Percentiles rank a stretch among this genome's conserved stretches.
phyloP scores from a whole-genome alignment of 257 asterid species.

The Marsdenia floribunda region DNA sequence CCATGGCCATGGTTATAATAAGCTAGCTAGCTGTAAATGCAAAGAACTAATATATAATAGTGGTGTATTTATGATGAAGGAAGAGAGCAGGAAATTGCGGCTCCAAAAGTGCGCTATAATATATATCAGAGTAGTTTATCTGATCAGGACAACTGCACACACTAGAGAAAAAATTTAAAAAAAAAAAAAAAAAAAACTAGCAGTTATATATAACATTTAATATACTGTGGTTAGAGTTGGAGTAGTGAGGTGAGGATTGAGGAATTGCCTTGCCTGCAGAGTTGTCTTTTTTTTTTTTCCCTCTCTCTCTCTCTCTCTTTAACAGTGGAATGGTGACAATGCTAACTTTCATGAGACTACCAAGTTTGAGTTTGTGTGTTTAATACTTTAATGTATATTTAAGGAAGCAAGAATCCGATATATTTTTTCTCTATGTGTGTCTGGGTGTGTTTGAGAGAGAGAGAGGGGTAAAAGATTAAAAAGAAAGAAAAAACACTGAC shows the following conservation, averaged over 20 bases:
- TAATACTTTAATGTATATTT: constrained; percentile 4
- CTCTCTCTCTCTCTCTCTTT: too few relatives aligned
- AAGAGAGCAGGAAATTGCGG: too few relatives aligned
- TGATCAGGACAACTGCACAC: too few relatives aligned
- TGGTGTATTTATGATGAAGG: too few relatives aligned
- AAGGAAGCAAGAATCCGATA: constrained; percentile 15
- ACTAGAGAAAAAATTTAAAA: too few relatives aligned
- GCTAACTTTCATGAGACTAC: constrained; percentile 12
- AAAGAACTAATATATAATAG: background rate
- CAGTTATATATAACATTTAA: background rate
- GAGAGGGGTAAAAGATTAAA: constrained; percentile 10
- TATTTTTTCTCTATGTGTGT: background rate
- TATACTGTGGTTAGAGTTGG: background rate
- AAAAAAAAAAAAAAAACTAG: too few relatives aligned
- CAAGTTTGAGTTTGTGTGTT: constrained; percentile 9
- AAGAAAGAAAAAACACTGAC: constrained; percentile 3
- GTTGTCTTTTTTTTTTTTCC: too few relatives aligned
- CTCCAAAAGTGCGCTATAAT: too few relatives aligned
- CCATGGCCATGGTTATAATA: background rate
- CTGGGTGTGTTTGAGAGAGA: background rate
- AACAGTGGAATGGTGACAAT: constrained; percentile 5
- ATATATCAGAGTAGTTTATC: too few relatives aligned
- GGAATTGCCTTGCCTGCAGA: background rate
- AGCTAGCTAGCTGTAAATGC: background rate
- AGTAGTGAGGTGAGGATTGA: background rate